Percentiles rank a stretch among this genome's conserved stretches.
Conservation (phyloP, 306 rosid species). For the Cajanus cajan region DNA sequence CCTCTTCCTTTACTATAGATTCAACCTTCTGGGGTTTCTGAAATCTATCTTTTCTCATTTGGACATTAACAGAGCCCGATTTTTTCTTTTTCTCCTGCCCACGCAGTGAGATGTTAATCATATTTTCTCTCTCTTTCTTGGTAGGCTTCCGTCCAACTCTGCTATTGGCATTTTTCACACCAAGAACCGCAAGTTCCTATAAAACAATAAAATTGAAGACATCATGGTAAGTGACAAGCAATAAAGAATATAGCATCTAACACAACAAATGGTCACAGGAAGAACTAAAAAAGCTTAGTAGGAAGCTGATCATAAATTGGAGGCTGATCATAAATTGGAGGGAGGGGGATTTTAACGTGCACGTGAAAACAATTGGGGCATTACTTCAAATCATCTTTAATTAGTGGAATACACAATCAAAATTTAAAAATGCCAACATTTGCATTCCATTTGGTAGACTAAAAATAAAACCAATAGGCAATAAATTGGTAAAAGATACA, state of each 20-base stretch:
- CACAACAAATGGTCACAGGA: no score
- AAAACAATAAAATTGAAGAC: constrained; percentile 9
- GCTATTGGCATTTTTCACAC: constrained; percentile 61
- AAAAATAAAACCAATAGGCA: not conserved
- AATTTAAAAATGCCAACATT: not conserved
- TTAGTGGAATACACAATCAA: not conserved
- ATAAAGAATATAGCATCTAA: not conserved
- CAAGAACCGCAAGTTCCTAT: constrained; percentile 86
- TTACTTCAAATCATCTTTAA: not conserved
- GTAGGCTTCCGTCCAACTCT: constrained; percentile 73
- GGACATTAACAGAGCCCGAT: constrained; percentile 50
- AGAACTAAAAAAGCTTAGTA: not conserved
- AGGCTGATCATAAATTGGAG: no score
- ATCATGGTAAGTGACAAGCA: constrained; percentile 15
- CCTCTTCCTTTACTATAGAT: constrained; percentile 90
- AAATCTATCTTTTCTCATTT: constrained; percentile 53
- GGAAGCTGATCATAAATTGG: not conserved
- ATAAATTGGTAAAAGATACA: not conserved
- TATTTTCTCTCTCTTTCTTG: constrained; percentile 74
- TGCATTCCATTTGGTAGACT: not conserved
- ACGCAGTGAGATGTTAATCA: constrained; percentile 46
- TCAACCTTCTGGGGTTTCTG: constrained; percentile 71
- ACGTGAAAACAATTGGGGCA: not conserved
- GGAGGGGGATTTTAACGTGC: not conserved
- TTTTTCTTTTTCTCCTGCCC: constrained; percentile 68